phyloP scores from a whole-genome alignment of 345 rosid species.

The Trapa incisa region DNA sequence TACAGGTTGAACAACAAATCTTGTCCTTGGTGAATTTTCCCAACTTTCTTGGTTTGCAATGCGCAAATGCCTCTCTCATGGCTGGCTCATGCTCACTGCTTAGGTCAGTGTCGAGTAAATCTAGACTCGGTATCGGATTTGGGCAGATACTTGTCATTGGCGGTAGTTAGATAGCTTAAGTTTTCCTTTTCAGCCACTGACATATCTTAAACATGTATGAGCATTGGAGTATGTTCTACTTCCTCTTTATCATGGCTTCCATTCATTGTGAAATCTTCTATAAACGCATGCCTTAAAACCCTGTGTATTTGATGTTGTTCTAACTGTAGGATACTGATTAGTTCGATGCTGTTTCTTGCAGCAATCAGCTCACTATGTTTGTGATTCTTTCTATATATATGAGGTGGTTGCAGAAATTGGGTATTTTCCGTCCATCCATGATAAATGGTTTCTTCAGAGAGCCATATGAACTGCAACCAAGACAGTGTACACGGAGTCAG shows the following conservation, averaged over 20 bases:
- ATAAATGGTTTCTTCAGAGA: neutral
- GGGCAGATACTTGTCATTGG: too few relatives aligned
- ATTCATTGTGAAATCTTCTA: slow-evolving; percentile 1
- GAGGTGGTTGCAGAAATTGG: slow-evolving; percentile 4
- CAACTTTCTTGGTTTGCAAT: too few relatives aligned
- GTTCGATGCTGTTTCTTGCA: slow-evolving; percentile 3
- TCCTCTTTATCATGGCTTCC: slow-evolving; percentile 50
- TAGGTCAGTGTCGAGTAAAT: too few relatives aligned
- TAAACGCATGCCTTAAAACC: neutral
- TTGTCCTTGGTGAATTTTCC: too few relatives aligned
- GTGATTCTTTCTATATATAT: neutral
- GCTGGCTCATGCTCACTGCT: too few relatives aligned
- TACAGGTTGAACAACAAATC: too few relatives aligned
- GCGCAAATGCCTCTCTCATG: too few relatives aligned
- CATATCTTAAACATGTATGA: too few relatives aligned
- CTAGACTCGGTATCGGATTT: too few relatives aligned
- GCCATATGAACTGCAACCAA: neutral
- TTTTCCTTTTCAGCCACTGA: too few relatives aligned
- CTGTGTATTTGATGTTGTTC: neutral
- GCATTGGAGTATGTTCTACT: too few relatives aligned
- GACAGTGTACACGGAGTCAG: neutral
- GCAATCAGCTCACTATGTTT: slow-evolving; percentile 6
- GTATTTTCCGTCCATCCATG: neutral
- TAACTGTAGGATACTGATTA: neutral
- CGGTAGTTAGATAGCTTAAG: too few relatives aligned